phyloP scores from a whole-genome alignment of 306 rosid species.

The Dryas alaskensis region DNA sequence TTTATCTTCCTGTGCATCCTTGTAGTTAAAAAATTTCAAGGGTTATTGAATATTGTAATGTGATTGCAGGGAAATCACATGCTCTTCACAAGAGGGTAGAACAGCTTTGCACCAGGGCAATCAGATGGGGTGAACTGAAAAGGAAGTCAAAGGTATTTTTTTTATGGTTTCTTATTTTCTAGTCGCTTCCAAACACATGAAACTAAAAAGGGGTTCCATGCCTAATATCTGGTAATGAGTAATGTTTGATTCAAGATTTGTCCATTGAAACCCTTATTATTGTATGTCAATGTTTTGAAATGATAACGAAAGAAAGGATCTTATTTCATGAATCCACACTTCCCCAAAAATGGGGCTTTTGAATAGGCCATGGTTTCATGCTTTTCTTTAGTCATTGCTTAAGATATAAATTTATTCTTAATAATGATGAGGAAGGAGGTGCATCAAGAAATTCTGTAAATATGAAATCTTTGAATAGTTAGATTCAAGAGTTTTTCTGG shows the following conservation, averaged over 20 bases:
- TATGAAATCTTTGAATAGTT: background rate
- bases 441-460: background rate
- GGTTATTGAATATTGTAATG: constrained; percentile 7
- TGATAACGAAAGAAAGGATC: background rate
- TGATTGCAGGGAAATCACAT: constrained; percentile 58
- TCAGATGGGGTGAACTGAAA: constrained; percentile 57
- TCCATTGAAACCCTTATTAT: background rate
- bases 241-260: background rate
- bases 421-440: background rate
- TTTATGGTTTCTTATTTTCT: background rate
- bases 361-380: background rate
- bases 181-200: background rate
- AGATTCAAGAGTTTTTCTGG: background rate
- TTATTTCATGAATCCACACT: background rate
- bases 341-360: background rate
- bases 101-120: constrained; percentile 60
- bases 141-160: constrained; percentile 48
- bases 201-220: background rate
- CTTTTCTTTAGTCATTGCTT: background rate
- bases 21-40: background rate
- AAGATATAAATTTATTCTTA: background rate
- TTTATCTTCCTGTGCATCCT: background rate
- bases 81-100: constrained; percentile 67
- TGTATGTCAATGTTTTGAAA: background rate
- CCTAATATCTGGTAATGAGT: background rate